phyloP scores from a whole-genome alignment of 345 rosid species.

The Syzygium aromaticum region DNA sequence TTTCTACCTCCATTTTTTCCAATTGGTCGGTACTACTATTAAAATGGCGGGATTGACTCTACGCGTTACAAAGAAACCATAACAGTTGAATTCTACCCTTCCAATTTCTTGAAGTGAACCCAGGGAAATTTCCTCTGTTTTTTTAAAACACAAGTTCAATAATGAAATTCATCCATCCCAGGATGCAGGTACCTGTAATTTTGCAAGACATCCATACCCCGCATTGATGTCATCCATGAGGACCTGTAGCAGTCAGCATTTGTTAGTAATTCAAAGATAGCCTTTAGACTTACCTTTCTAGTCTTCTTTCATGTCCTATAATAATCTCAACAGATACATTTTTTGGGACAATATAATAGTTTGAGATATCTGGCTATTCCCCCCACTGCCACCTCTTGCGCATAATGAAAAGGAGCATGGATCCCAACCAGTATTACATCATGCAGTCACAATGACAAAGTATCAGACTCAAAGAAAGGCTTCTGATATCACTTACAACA shows the following conservation, averaged over 20 bases:
- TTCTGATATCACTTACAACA: background rate
- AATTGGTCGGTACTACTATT: background rate
- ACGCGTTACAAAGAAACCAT: background rate
- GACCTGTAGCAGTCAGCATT: slow-evolving; percentile 41
- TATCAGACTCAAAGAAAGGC: background rate
- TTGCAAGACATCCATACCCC: slow-evolving; percentile 73
- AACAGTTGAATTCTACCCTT: background rate
- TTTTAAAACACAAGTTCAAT: background rate
- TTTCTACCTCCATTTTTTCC: background rate
- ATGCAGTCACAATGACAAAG: background rate
- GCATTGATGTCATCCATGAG: slow-evolving; percentile 74
- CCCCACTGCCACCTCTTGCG: background rate
- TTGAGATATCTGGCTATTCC: background rate
- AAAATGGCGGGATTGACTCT: background rate
- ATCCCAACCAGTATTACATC: background rate
- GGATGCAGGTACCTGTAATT: slow-evolving; percentile 44
- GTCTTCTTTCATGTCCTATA: background rate
- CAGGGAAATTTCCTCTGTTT: no score
- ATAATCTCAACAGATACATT: background rate
- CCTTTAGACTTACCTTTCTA: background rate
- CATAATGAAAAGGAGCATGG: background rate
- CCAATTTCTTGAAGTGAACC: background rate
- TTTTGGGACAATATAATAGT: background rate
- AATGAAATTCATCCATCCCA: background rate
- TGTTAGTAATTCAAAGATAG: background rate